Conservation (phyloP, 768 basidiomycete species). For the Tylopilus intermedius region DNA sequence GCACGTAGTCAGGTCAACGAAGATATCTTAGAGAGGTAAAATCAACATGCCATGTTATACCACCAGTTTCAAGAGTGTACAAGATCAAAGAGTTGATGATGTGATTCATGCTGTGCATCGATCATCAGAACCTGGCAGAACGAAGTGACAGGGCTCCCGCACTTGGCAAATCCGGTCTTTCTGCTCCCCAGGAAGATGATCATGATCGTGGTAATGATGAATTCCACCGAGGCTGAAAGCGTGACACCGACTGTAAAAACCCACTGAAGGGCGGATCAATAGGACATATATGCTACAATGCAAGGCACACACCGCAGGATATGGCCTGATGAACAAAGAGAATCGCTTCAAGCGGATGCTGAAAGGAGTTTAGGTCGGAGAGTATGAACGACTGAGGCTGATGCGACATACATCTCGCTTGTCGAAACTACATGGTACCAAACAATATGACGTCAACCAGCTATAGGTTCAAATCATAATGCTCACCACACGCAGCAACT, state of each 20-base stretch:
- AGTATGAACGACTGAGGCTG: fast-evolving
- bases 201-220: conserved; percentile 29
- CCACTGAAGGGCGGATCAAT: conserved; percentile 19
- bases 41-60: conserved; percentile 38
- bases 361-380: not conserved
- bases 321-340: conserved; percentile 29
- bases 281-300: not conserved
- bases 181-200: conserved; percentile 28
- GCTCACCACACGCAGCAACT: conserved; percentile 32
- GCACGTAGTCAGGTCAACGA: not conserved
- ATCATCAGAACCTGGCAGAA: not conserved
- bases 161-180: conserved; percentile 31
- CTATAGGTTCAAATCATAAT: not conserved
- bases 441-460: not conserved
- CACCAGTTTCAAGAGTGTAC: conserved; percentile 51
- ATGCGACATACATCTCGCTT: conserved; percentile 24
- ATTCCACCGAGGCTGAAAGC: conserved; percentile 30
- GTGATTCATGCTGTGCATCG: conserved; percentile 38
- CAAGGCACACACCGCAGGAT: conserved; percentile 21
- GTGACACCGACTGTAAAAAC: conserved; percentile 30
- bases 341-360: conserved; percentile 28
- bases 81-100: conserved; percentile 46
- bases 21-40: no score
- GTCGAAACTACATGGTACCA: conserved; percentile 23
- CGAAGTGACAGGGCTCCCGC: not conserved